Conservation (phyloP, 306 rosid genomes). For the Acmispon strigosus region DNA sequence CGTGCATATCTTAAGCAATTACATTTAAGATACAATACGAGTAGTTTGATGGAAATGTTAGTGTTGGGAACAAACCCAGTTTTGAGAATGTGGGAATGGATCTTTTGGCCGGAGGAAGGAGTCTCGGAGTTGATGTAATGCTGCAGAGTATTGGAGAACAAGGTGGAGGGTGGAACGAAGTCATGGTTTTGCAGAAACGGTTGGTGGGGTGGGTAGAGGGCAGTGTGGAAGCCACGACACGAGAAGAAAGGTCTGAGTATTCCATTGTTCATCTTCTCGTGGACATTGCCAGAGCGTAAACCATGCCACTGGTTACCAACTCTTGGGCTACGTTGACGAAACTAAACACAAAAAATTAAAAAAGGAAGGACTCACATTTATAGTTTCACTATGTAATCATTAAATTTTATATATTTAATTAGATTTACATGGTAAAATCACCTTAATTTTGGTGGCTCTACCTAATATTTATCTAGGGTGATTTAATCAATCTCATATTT, state of each 20-base stretch:
- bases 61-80: constrained; percentile 65
- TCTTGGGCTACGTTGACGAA: too few relatives aligned
- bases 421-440: too few relatives aligned
- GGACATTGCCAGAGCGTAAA: not conserved
- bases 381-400: too few relatives aligned
- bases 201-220: not conserved
- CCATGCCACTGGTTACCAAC: too few relatives aligned
- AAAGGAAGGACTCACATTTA: too few relatives aligned
- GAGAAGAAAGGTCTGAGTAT: not conserved
- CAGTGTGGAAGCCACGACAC: not conserved
- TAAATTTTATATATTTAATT: too few relatives aligned
- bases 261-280: constrained; percentile 21
- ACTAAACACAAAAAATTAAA: too few relatives aligned
- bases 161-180: constrained; percentile 20
- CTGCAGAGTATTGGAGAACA: constrained; percentile 49
- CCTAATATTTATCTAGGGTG: too few relatives aligned
- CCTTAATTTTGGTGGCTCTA: too few relatives aligned
- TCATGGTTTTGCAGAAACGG: constrained; percentile 21
- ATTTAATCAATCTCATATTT: too few relatives aligned
- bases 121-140: constrained; percentile 52
- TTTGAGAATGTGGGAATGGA: constrained; percentile 73
- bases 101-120: constrained; percentile 63
- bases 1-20: constrained; percentile 56
- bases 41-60: constrained; percentile 74
- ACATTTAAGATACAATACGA: constrained; percentile 56